These are phyloP conservation scores for Penicillium psychrosexuale DNA, from an alignment of 2,329 filamentous ascomycete species.

Conservation along the genomic window DNA sequence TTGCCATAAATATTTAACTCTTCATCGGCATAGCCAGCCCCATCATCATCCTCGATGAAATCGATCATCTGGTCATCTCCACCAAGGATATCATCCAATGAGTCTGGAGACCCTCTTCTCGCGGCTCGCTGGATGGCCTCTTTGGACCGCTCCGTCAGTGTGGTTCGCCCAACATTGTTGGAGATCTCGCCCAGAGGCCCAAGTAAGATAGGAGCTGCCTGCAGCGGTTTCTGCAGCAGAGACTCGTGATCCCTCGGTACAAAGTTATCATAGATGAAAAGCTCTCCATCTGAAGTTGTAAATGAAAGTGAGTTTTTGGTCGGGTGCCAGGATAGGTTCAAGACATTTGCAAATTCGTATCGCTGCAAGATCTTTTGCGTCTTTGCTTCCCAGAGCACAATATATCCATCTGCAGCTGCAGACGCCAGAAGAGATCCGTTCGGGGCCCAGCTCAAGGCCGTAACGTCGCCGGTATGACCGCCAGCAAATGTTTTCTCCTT, in stretches of 20 bases:
- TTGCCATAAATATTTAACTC: slow-evolving; percentile 64
- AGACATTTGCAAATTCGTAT: slow-evolving; percentile 76
- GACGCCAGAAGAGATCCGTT: slow-evolving; percentile 83
- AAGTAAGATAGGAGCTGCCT: slow-evolving; percentile 82
- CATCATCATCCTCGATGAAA: slow-evolving; percentile 93
- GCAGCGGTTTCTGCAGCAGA: slow-evolving; percentile 53
- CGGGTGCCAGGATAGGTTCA: slow-evolving; percentile 88
- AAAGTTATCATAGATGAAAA: slow-evolving; percentile 74
- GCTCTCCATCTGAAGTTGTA: slow-evolving; percentile 85
- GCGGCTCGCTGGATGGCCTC: slow-evolving; percentile 52
- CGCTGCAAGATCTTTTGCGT: slow-evolving; percentile 77
- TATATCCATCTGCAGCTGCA: slow-evolving; percentile 50
- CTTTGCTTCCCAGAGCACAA: slow-evolving; percentile 79
- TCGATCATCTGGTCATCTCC: slow-evolving; percentile 65
- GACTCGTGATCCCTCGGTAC: slow-evolving; percentile 51
- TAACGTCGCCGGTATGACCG: slow-evolving; percentile 80
- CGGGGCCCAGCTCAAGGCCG: slow-evolving; percentile 85
- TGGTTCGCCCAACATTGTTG: slow-evolving; percentile 60
- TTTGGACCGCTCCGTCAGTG: slow-evolving; percentile 55
- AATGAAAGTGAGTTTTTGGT: slow-evolving; percentile 85
- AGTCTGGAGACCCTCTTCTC: slow-evolving; percentile 66
- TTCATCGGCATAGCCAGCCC: slow-evolving; percentile 73
- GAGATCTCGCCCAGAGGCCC: slow-evolving; percentile 70
- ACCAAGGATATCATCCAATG: slow-evolving; percentile 77
- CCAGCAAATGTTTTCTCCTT: slow-evolving; percentile 75